Base-by-base conservation (phyloP, 2,329 filamentous ascomycete species). In the Alternaria conjuncta region DNA sequence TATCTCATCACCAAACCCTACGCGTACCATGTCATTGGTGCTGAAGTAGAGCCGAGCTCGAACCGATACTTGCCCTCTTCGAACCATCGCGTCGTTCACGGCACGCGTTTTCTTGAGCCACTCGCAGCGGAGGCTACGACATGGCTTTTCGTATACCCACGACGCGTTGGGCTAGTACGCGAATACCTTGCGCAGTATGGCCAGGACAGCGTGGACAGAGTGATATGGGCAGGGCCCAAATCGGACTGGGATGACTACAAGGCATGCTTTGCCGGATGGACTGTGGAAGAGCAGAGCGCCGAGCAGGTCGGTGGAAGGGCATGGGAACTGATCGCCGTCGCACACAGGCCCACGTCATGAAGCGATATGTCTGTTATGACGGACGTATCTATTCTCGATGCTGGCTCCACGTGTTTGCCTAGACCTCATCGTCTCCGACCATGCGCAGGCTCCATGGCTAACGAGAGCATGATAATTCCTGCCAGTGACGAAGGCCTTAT, bases 81-180 rank as follows among this genome's bases (percentile, higher is more conserved):
- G 13, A 70, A 79, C 13, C 79, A 86, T 68, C 72, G 82, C 46
- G 68, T 78, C 9, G 85, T 87, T 6, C 60, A 73, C 8, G 83
- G 83, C 2, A 82, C 83, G 1, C 82, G 82, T 70, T 81, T 80
- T 30, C 67, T 86, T 9, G 80, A 81, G 56, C 59, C 79, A 2
- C 74, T 82, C 11, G 84, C 84, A 4, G 64, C 73, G 6, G 66
- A 81, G n/a, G 83, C 84, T 9, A 62, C 68, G 1, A 78, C 76
- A n/a, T 83, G 85, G 82, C 74, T 87, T 63, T 87, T 87, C 73
- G 82, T 86, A 25, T 87, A 87, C 67, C 86, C 86, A 1, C 81
- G 84, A 13, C 77, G 83, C n/a, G 79, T 83, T 4, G 79, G 73
- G 4, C 71, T 87, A 11, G 65, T 87, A 12, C 65, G 64, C 3